phyloP scores from a whole-genome alignment of 257 asterid genomes.

The Solanum clarkiae region DNA sequence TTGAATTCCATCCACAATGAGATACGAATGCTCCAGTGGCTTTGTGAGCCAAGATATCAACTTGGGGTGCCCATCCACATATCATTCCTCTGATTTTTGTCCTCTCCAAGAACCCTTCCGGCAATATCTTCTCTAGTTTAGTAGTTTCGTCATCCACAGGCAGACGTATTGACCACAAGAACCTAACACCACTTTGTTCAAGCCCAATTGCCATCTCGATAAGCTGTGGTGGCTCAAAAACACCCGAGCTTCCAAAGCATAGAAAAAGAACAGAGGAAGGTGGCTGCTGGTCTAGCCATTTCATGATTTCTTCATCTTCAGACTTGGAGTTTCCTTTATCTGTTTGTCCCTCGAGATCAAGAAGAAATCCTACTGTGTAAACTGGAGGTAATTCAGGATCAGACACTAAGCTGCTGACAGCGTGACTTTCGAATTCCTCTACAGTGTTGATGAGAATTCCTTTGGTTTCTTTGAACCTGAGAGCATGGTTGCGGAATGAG shows the following conservation, averaged over 20 bases:
- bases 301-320: not conserved
- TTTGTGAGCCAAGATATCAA: not conserved
- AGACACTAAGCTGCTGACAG: not conserved
- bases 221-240: constrained; percentile 1
- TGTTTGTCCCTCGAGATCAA: not conserved
- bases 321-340: not conserved
- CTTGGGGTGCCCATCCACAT: constrained; percentile 5
- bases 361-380: not conserved
- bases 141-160: not conserved
- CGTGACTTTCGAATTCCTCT: constrained; percentile 2
- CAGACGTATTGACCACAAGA: not conserved
- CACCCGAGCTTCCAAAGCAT: not conserved
- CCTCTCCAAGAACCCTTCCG: not conserved
- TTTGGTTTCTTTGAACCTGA: not conserved
- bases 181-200: not conserved
- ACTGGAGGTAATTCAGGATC: not conserved
- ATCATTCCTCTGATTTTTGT: not conserved
- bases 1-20: constrained; percentile 3
- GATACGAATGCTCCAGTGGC: not conserved
- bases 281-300: constrained; percentile 1
- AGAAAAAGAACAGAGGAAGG: not conserved
- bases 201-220: not conserved
- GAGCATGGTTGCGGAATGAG: not conserved
- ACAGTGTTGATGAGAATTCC: constrained; percentile 13
- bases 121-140: not conserved